A percentile compares a stretch with the other conserved stretches of the same genome.
phyloP scores from a whole-genome alignment of 805 yeast species.

The Pichia nanzhaoensis region DNA sequence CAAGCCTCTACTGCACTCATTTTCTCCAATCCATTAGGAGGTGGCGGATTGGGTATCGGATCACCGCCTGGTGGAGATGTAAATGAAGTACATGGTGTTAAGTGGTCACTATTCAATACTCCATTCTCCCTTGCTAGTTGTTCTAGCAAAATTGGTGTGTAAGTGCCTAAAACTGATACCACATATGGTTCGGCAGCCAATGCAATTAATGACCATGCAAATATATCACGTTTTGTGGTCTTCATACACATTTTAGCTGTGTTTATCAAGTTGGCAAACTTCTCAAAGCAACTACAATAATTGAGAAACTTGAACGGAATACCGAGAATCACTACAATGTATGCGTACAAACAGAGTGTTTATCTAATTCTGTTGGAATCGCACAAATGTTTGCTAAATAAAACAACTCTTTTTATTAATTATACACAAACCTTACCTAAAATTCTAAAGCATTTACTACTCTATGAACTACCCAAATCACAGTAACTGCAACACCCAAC shows the following conservation, averaged over 20 bases:
- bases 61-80: conserved; percentile 17
- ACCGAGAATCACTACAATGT: too few relatives aligned
- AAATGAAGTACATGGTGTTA: conserved; percentile 40
- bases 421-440: background rate
- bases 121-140: conserved; percentile 70
- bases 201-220: conserved; percentile 16
- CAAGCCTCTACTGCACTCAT: conserved; percentile 17
- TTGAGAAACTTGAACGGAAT: background rate
- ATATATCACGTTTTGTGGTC: conserved; percentile 10
- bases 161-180: conserved; percentile 73
- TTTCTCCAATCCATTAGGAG: conserved; percentile 14
- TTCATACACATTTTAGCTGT: background rate
- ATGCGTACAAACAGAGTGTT: too few relatives aligned
- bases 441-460: background rate
- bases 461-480: conserved; percentile 1
- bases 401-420: background rate
- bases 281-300: background rate
- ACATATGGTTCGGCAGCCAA: conserved; percentile 71
- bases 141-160: conserved; percentile 65
- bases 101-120: conserved; percentile 51
- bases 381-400: background rate
- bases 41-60: conserved; percentile 32
- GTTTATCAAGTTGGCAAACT: background rate
- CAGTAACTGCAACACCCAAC: conserved; percentile 48
- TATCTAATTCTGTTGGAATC: too few relatives aligned